Conservation (phyloP, 352 stramenopile genomes). For the Phytopythium oedochilum region DNA sequence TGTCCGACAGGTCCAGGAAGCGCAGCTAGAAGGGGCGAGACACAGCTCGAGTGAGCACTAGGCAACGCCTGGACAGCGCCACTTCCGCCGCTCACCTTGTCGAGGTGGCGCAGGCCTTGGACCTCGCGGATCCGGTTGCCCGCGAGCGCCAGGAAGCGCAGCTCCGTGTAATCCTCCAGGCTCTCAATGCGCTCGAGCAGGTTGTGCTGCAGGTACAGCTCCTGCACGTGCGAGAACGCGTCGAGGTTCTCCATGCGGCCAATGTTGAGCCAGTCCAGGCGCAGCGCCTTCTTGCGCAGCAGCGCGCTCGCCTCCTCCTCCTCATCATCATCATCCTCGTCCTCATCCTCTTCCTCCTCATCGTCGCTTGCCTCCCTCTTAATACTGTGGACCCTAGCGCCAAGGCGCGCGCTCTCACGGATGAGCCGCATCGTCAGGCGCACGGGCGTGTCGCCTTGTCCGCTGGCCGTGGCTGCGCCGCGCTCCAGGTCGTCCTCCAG, state of each 20-base stretch:
- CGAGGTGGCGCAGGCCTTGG: slow-evolving; percentile 47
- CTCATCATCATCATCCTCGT: slow-evolving; percentile 7
- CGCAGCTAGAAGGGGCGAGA: slow-evolving; percentile 36
- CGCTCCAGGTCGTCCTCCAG: slow-evolving; percentile 44
- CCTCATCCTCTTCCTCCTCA: slow-evolving; percentile 12
- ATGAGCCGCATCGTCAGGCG: slow-evolving; percentile 69
- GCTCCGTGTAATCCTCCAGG: slow-evolving; percentile 46
- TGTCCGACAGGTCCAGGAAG: slow-evolving; percentile 75
- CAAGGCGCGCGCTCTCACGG: slow-evolving; percentile 27
- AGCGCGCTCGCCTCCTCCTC: slow-evolving; percentile 33
- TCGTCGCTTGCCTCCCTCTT: background rate
- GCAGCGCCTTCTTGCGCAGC: slow-evolving; percentile 49
- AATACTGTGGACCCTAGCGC: background rate
- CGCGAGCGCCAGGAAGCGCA: slow-evolving; percentile 58
- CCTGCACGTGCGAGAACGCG: slow-evolving; percentile 64
- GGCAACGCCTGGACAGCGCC: too few species aligned
- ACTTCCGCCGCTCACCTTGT: slow-evolving; percentile 47
- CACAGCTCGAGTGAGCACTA: background rate
- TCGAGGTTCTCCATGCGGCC: slow-evolving; percentile 73
- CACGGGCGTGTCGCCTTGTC: slow-evolving; percentile 28
- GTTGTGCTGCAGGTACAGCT: slow-evolving; percentile 81
- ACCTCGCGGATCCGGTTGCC: slow-evolving; percentile 64
- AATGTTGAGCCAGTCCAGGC: slow-evolving; percentile 71
- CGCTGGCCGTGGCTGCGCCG: slow-evolving; percentile 22
- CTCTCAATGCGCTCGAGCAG: slow-evolving; percentile 55